A percentile compares a stretch with the other conserved stretches of the same genome.
Conservation (phyloP, 352 stramenopile genomes). For the Proteromonas lacertae region DNA sequence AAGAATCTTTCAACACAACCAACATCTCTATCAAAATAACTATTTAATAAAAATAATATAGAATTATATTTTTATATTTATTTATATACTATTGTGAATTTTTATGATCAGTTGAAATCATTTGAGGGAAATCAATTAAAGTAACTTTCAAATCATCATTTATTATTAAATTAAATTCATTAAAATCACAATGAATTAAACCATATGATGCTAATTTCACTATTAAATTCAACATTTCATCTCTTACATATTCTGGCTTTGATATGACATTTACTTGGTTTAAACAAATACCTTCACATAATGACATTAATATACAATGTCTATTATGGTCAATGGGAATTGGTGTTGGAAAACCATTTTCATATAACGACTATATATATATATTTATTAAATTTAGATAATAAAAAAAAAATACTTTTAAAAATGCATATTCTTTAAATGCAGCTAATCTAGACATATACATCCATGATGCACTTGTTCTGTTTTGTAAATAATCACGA, state of each 20-base stretch:
- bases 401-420: no score
- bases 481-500: constrained; percentile 74
- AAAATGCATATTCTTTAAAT: constrained; percentile 93
- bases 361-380: no score
- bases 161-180: constrained; percentile 99
- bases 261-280: constrained; percentile 47
- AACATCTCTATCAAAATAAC: constrained; percentile 80
- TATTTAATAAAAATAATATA: constrained; percentile 21
- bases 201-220: constrained; percentile 72
- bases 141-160: constrained; percentile 60
- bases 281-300: constrained; percentile 65
- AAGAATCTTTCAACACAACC: constrained; percentile 77
- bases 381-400: constrained; percentile 14
- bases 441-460: constrained; percentile 92
- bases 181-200: constrained; percentile 98
- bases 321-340: constrained; percentile 83
- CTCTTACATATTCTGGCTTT: constrained; percentile 46
- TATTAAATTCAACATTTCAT: constrained; percentile 70
- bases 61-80: constrained; percentile 20
- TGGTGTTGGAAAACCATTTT: constrained; percentile 80
- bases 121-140: constrained; percentile 99
- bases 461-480: constrained; percentile 74
- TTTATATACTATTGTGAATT: constrained; percentile 79
- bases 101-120: constrained; percentile 86
- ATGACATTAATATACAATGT: constrained; percentile 81